Percentiles rank a stretch among this genome's conserved stretches.
These are phyloP conservation scores for Lasiosphaeris hirsuta DNA, from an alignment of 495 filamentous ascomycete species.

Conservation along the genomic window DNA sequence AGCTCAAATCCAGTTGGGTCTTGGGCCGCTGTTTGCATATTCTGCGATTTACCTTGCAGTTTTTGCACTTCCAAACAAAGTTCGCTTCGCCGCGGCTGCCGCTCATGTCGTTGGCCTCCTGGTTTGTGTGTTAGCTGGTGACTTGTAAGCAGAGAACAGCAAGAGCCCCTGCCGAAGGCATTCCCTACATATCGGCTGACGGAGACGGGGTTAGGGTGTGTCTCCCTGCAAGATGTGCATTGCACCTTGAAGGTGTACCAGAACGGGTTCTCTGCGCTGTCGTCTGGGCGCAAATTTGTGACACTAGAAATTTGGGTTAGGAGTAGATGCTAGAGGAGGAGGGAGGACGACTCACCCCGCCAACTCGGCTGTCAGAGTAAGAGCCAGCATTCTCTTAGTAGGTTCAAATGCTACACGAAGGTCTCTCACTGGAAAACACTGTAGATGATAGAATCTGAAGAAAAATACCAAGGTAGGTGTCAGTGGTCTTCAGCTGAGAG, in stretches of 20 bases:
- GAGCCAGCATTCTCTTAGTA: slow-evolving; percentile 62
- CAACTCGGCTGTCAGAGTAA: slow-evolving; percentile 76
- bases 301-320: slow-evolving; percentile 56
- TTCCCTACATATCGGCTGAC: slow-evolving; percentile 82
- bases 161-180: not conserved
- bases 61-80: slow-evolving; percentile 96
- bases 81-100: slow-evolving; percentile 93
- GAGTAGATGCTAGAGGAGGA: slow-evolving; percentile 17
- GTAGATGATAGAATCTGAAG: no score
- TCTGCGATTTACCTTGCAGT: slow-evolving; percentile 62
- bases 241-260: slow-evolving; percentile 96
- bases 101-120: slow-evolving; percentile 85
- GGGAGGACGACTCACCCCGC: slow-evolving; percentile 48
- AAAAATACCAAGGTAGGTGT: no score
- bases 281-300: slow-evolving; percentile 79
- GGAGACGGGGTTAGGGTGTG: slow-evolving; percentile 80
- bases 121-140: not conserved
- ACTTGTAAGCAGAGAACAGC: not conserved
- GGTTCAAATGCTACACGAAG: not conserved
- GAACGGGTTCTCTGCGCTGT: slow-evolving; percentile 76
- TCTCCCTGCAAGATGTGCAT: slow-evolving; percentile 91
- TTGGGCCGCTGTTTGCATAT: no score
- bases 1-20: not conserved
- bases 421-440: not conserved
- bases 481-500: no score